phyloP scores from a whole-genome alignment of 192 early-diverging fungal species.

The Coemansia sp. region DNA sequence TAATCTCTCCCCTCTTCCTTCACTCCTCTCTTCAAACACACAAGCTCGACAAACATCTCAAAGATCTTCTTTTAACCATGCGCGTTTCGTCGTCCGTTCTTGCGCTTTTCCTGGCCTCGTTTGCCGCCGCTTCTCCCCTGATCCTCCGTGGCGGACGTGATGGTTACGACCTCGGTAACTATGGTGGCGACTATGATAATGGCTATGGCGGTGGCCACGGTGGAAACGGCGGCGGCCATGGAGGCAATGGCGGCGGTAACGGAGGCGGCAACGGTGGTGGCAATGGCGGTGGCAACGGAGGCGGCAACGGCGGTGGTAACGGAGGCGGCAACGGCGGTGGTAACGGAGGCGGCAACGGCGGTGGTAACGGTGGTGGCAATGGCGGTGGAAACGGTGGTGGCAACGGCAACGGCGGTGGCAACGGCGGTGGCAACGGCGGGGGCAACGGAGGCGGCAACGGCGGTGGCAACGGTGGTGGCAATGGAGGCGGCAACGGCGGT shows the following conservation, averaged over 20 bases:
- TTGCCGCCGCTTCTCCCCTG: slow-evolving; percentile 32
- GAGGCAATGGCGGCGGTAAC: slow-evolving; percentile 12
- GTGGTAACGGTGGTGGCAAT: background rate
- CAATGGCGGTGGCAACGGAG: slow-evolving; percentile 6
- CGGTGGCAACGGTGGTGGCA: background rate
- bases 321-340: background rate
- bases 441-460: background rate
- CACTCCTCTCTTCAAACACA: background rate
- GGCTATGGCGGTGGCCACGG: slow-evolving; percentile 9
- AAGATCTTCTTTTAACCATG: slow-evolving; percentile 18
- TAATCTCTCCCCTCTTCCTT: background rate
- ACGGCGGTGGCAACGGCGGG: background rate
- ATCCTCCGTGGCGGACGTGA: slow-evolving; percentile 3
- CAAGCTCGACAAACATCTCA: background rate
- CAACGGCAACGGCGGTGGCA: background rate
- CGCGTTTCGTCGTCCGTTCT: slow-evolving; percentile 35
- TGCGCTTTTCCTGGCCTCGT: slow-evolving; percentile 21
- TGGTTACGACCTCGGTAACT: background rate
- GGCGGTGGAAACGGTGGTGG: background rate
- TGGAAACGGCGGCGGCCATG: slow-evolving; percentile 14
- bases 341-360: slow-evolving; percentile 10
- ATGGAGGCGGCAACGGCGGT: no score
- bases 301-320: background rate
- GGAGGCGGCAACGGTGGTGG: slow-evolving; percentile 10
- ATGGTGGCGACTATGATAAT: slow-evolving; percentile 10